These are phyloP conservation scores for Aspergillus awamori DNA, from an alignment of 2,329 filamentous ascomycete genomes.

Conservation along the genomic window DNA sequence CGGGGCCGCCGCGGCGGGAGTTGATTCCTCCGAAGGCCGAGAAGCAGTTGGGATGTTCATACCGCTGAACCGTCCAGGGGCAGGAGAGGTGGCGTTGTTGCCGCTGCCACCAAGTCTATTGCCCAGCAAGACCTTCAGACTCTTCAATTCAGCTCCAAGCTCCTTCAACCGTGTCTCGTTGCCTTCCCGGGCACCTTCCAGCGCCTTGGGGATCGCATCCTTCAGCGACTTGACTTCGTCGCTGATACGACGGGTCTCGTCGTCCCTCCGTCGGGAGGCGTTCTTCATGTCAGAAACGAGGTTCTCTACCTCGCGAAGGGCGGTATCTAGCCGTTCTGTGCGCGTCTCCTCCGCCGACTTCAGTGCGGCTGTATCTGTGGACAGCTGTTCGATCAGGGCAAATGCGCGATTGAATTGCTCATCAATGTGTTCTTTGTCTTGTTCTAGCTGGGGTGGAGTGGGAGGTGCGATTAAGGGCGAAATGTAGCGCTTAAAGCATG, in stretches of 20 bases:
- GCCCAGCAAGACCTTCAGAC: slow-evolving; percentile 82
- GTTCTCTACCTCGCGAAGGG: slow-evolving; percentile 79
- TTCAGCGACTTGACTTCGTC: slow-evolving; percentile 84
- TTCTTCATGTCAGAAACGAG: slow-evolving; percentile 81
- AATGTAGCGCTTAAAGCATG: slow-evolving; percentile 72
- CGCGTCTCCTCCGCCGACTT: slow-evolving; percentile 85
- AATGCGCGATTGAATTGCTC: slow-evolving; percentile 94
- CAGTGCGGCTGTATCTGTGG: slow-evolving; percentile 83
- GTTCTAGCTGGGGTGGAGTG: slow-evolving; percentile 88
- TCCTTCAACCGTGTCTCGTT: slow-evolving; percentile 82
- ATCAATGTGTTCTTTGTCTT: slow-evolving; percentile 91
- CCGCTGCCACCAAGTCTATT: slow-evolving; percentile 57
- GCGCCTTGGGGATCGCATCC: slow-evolving; percentile 82
- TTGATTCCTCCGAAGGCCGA: slow-evolving; percentile 25
- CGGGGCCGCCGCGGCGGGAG: slow-evolving; percentile 25
- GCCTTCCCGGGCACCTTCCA: slow-evolving; percentile 82
- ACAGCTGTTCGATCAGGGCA: slow-evolving; percentile 84
- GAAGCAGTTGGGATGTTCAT: slow-evolving; percentile 26
- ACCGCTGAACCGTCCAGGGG: slow-evolving; percentile 34
- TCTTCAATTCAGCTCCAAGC: slow-evolving; percentile 83
- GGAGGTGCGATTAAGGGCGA: slow-evolving; percentile 88
- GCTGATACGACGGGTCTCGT: slow-evolving; percentile 81
- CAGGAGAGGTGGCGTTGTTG: slow-evolving; percentile 32
- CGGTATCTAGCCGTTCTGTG: slow-evolving; percentile 78
- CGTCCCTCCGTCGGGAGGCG: slow-evolving; percentile 77